Base-by-base conservation (phyloP, 2,329 filamentous ascomycete genomes). In the Nemania abortiva region DNA sequence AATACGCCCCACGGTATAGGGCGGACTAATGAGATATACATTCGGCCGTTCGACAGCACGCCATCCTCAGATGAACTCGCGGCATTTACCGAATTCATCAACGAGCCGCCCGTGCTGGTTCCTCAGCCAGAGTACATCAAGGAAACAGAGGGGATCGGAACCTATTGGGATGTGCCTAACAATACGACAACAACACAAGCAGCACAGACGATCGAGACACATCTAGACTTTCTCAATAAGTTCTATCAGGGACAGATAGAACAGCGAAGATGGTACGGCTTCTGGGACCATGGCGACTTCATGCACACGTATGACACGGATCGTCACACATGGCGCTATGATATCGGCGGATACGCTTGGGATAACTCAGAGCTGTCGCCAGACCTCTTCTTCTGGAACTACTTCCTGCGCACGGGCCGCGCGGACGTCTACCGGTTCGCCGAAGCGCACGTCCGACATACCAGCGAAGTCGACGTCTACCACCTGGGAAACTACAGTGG, bases 361-460 rank as follows among this genome's bases (percentile, higher is more conserved):
- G 88, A 90, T 57, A 90, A 90, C 74, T 88, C 86, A 0, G 88
- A 91, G 74, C 81, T 91, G 0, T 90, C 88, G 0, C 86, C 89
- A 0, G 88, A 90, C 72, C 77, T 90, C 1, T 90, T 86, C 79
- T 85, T 90, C 72, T 90, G 89, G 89, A 84, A 84, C 3, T 87
- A 88, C 66, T 91, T 90, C 78, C 81, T 90, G 1, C 85, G 86
- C 10, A 90, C 87, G 0, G 88, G 88, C 0, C 81, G 85, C 1
- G 82, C 84, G 2, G 87, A 89, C 61, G 84, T 88, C 0, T 91
- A 86, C 73, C 83, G 86, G 0, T 84, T 90, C 55, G 88, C 88
- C 0, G 88, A 90, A 73, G 85, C 87, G 0, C 78, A 89, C 61
- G 86, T 86, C 0, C 82, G 88, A 0, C 89, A 90, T 63, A 88